Conservation (phyloP, 2,329 filamentous ascomycete genomes). For the Bimuria novae-zelandiae region DNA sequence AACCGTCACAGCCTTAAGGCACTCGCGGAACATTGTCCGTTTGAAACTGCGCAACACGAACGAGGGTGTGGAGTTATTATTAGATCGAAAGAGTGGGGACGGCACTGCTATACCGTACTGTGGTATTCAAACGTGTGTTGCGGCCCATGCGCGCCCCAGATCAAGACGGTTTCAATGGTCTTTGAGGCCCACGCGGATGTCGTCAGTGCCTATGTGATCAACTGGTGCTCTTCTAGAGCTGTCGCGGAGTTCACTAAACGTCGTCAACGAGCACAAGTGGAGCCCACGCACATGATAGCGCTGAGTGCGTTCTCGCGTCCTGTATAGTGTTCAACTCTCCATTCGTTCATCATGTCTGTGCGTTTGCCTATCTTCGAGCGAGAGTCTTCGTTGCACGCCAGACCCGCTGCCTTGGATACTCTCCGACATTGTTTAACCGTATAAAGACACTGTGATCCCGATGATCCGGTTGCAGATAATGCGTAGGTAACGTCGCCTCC, state of each 20-base stretch:
- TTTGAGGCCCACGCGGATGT: neutral
- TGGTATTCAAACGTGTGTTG: conserved; percentile 4
- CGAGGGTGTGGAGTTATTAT: neutral
- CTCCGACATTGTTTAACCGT: neutral
- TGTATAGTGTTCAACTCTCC: too few species aligned
- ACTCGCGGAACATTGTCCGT: neutral
- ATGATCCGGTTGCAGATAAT: conserved; percentile 4
- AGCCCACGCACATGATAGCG: neutral
- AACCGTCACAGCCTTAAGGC: neutral
- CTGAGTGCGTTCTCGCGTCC: neutral
- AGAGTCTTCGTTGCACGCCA: neutral
- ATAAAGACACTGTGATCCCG: neutral
- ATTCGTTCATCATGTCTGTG: neutral
- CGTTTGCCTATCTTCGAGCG: neutral
- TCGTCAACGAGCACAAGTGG: neutral
- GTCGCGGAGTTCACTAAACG: neutral
- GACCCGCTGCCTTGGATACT: neutral
- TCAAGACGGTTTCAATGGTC: neutral
- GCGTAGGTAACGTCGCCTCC: conserved; percentile 10
- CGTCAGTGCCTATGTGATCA: neutral
- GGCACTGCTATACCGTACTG: neutral
- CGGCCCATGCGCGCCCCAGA: neutral
- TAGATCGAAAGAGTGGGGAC: neutral
- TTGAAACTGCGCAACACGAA: neutral
- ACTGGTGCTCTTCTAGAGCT: neutral